A percentile compares a stretch with the other conserved stretches of the same genome.
phyloP scores from a whole-genome alignment of 108 stramenopile genomes.

The Skeletonema marinoi region DNA sequence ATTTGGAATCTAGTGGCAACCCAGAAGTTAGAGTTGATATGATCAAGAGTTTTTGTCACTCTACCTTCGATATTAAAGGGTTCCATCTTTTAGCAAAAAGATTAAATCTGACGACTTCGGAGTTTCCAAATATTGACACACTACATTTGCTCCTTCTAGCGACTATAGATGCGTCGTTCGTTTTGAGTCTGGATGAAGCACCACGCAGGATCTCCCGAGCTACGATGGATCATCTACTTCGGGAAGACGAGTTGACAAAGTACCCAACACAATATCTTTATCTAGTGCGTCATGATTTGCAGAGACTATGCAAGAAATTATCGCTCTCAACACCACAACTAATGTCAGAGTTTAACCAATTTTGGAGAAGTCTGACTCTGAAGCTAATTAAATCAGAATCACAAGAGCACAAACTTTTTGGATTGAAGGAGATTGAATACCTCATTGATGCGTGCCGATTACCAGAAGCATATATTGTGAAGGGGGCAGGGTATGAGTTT shows the following conservation, averaged over 20 bases:
- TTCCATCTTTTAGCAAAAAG: slow-evolving; percentile 5
- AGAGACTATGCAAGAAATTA: background rate
- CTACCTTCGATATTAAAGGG: background rate
- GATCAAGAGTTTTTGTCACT: background rate
- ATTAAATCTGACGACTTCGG: too few relatives aligned
- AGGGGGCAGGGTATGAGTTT: background rate
- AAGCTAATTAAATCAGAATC: slow-evolving; percentile 2
- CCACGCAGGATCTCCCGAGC: background rate
- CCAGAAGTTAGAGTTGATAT: background rate
- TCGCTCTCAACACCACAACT: background rate
- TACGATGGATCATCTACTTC: background rate
- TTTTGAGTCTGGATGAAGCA: background rate
- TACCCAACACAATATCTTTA: background rate
- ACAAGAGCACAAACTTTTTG: background rate
- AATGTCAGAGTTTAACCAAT: slow-evolving; percentile 3
- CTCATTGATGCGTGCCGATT: background rate
- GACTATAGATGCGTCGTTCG: background rate
- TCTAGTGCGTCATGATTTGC: background rate
- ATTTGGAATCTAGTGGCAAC: background rate
- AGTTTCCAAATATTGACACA: background rate
- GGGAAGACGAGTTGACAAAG: background rate
- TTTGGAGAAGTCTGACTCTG: slow-evolving; percentile 6
- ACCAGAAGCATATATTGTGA: background rate
- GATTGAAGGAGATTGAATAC: background rate
- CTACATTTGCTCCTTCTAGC: background rate